Base-by-base conservation (phyloP, 805 yeast genomes). In the Wickerhamiella kazuoi region DNA sequence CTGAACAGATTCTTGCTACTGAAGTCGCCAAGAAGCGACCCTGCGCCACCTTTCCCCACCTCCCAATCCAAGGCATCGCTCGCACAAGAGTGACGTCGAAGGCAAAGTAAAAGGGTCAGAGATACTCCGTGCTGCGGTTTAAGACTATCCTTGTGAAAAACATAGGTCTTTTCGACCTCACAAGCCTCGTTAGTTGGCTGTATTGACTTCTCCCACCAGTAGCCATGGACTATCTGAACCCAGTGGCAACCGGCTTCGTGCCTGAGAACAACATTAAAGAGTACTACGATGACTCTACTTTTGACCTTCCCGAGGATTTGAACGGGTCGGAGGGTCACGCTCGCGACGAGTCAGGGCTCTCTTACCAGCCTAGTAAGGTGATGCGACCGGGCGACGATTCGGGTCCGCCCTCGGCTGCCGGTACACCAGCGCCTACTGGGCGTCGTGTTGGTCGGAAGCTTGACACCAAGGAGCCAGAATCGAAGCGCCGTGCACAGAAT, bases 401-500 rank as follows among this genome's bases (percentile, higher is more conserved):
- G 15, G 31, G 17, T 15, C 8, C 31, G 7, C 8, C 17, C 15
- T 14, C 26, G 26, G 26, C 26, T 6, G 6, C 26, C 26, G 26
- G 9, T 11, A 29, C 31, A 7, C 17, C n/a, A 7, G 15, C 7
- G 15, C 31, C 31, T 15, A 31, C 34, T 6, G 34, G 16, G 21
- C 21, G 34, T 6, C 7, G 39, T 4, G 42, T 17, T 2, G 42
- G 42, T 19, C 36, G 42, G 15, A 84, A 81, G 62, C 86, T 82
- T 0, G 63, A 79, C 38, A 69, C 64, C 14, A 72, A 77, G 7
- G 93, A 83, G 49, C 86, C 93, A 7, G 83, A 79, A 54, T 75
- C 74, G 51, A 87, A 82, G 65, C 68, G 98, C 50, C 83, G 94
- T 14, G 96, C 96, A 2, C 97, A 90, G 61, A 87, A 90, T 58